Percentiles rank a stretch among this genome's conserved stretches.
Conservation (phyloP, 176 grass and related monocot species). For the Aechmea fasciata region DNA sequence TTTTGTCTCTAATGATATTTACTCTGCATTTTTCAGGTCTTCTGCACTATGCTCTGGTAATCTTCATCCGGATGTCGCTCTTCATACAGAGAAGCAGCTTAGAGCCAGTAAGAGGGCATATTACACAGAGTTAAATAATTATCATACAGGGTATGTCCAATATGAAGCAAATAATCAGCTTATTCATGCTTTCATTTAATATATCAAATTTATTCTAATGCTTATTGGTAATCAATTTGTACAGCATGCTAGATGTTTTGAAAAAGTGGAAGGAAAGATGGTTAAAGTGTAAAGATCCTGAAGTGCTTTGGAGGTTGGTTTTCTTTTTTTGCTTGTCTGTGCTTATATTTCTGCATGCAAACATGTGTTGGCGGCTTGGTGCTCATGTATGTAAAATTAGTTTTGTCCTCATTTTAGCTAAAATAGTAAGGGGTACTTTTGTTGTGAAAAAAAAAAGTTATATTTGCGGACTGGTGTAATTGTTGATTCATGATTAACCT, state of each 20-base stretch:
- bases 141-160: constrained; percentile 52
- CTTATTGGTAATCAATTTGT: constrained; percentile 6
- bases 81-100: constrained; percentile 39
- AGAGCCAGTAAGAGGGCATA: constrained; percentile 40
- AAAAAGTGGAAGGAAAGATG: constrained; percentile 71
- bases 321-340: neutral
- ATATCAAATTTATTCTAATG: constrained; percentile 16
- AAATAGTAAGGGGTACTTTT: too few relatives aligned
- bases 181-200: constrained; percentile 8
- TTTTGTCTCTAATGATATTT: neutral
- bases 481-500: too few relatives aligned
- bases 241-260: constrained; percentile 64
- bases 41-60: constrained; percentile 54
- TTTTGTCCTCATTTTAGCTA: too few relatives aligned
- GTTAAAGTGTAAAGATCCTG: constrained; percentile 44
- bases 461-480: too few relatives aligned
- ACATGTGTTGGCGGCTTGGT: neutral
- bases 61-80: constrained; percentile 63
- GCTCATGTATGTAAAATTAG: too few relatives aligned
- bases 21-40: constrained; percentile 38
- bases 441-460: too few relatives aligned
- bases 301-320: constrained; percentile 43
- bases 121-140: constrained; percentile 47
- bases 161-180: constrained; percentile 14
- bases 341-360: neutral